phyloP scores from a whole-genome alignment of 75 land plant genomes.

The Chamaecyparis obtusa region DNA sequence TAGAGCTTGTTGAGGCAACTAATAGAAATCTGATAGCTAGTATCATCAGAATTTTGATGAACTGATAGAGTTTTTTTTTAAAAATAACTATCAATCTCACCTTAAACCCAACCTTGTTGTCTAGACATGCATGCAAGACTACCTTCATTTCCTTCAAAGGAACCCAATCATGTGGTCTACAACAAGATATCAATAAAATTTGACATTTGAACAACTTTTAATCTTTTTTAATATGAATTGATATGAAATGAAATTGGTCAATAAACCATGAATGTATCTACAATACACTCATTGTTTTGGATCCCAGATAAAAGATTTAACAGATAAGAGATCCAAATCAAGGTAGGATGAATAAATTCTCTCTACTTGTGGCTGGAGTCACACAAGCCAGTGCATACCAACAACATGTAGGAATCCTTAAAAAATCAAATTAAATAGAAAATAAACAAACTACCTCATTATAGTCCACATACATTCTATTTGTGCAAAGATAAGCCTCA shows the following conservation, averaged over 20 bases:
- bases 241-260: not conserved
- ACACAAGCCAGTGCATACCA: conserved; percentile 2
- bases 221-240: not conserved
- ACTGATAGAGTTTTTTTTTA: too few species aligned
- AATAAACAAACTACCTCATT: conserved; percentile 54
- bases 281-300: conserved; percentile 67
- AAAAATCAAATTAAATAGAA: conserved; percentile 2
- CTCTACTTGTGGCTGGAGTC: conserved; percentile 73
- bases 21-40: too few species aligned
- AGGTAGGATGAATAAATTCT: conserved; percentile 79
- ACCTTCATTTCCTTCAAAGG: conserved; percentile 79
- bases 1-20: too few species aligned
- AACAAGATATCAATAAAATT: conserved; percentile 5
- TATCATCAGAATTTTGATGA: too few species aligned
- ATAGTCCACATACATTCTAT: conserved; percentile 85
- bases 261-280: not conserved
- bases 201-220: not conserved
- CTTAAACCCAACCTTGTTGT: conserved; percentile 25
- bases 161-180: conserved; percentile 94
- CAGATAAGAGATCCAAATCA: conserved; percentile 59
- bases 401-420: not conserved
- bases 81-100: not conserved
- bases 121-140: conserved; percentile 84
- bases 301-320: conserved; percentile 83
- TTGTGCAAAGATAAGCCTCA: conserved; percentile 81